phyloP scores from a whole-genome alignment of 257 asterid genomes.

The Cinchona pubescens region DNA sequence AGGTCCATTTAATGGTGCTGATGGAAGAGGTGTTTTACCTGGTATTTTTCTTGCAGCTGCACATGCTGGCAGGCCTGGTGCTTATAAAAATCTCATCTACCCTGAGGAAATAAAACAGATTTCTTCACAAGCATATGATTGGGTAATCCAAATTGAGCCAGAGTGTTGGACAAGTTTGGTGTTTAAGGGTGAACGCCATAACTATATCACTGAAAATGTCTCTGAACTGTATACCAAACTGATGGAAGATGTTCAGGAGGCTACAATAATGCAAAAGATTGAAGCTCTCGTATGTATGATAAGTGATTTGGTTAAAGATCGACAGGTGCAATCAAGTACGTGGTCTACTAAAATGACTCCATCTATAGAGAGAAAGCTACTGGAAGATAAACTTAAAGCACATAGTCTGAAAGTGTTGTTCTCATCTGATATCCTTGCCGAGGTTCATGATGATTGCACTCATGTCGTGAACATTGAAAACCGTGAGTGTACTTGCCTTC shows the following conservation, averaged over 20 bases:
- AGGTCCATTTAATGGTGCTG: slow-evolving; percentile 71
- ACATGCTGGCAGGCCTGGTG: slow-evolving; percentile 53
- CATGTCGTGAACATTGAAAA: slow-evolving; percentile 72
- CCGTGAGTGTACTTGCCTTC: slow-evolving; percentile 75
- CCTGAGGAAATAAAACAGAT: slow-evolving; percentile 71
- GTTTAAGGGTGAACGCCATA: slow-evolving; percentile 65
- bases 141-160: slow-evolving; percentile 63
- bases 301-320: slow-evolving; percentile 44
- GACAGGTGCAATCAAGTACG: slow-evolving; percentile 42
- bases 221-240: slow-evolving; percentile 62
- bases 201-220: slow-evolving; percentile 54
- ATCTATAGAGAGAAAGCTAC: slow-evolving; percentile 56
- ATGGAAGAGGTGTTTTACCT: slow-evolving; percentile 75
- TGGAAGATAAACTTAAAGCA: slow-evolving; percentile 53
- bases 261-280: slow-evolving; percentile 75
- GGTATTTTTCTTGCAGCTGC: slow-evolving; percentile 68
- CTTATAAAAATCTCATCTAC: slow-evolving; percentile 49
- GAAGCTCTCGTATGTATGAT: slow-evolving; percentile 60
- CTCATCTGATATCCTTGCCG: slow-evolving; percentile 69
- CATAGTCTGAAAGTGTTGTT: slow-evolving; percentile 56
- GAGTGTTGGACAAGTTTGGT: slow-evolving; percentile 63
- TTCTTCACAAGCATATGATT: slow-evolving; percentile 60
- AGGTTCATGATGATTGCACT: slow-evolving; percentile 81
- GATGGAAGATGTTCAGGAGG: slow-evolving; percentile 64
- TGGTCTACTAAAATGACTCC: slow-evolving; percentile 71